These are phyloP conservation scores for Diaporthe sp. DNA, from an alignment of 2,329 filamentous ascomycete genomes.

Conservation along the genomic window DNA sequence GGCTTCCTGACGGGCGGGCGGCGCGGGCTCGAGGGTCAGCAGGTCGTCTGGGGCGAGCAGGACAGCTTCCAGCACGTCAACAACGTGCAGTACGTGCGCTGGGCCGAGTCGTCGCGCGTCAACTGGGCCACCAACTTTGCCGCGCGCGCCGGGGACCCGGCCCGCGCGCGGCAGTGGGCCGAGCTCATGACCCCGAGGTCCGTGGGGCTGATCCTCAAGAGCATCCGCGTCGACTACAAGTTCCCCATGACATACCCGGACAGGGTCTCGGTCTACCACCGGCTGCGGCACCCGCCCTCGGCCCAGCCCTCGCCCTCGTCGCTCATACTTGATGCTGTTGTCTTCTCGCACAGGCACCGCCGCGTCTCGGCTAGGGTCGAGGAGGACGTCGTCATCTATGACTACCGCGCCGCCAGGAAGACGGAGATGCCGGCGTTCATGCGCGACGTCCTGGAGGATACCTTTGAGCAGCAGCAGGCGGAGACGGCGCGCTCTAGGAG, in stretches of 20 bases:
- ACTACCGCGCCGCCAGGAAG: slow-evolving; percentile 60
- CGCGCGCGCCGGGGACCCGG: slow-evolving; percentile 69
- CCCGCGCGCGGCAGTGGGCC: slow-evolving; percentile 73
- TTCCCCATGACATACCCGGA: slow-evolving; percentile 87
- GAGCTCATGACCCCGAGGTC: slow-evolving; percentile 75
- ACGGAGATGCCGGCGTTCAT: slow-evolving; percentile 56
- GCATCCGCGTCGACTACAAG: slow-evolving; percentile 87
- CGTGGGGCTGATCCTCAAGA: slow-evolving; percentile 82
- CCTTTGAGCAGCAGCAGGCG: slow-evolving; percentile 64
- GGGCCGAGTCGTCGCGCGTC: slow-evolving; percentile 84
- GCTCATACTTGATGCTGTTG: slow-evolving; percentile 71
- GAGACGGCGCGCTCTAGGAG: slow-evolving; percentile 64
- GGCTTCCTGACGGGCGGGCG: slow-evolving; percentile 77
- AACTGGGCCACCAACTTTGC: slow-evolving; percentile 83
- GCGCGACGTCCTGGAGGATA: slow-evolving; percentile 51
- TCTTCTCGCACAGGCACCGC: slow-evolving; percentile 82
- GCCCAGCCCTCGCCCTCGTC: slow-evolving; percentile 57
- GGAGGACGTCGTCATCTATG: slow-evolving; percentile 85
- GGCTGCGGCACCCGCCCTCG: slow-evolving; percentile 69
- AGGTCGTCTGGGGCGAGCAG: slow-evolving; percentile 89
- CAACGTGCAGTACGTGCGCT: slow-evolving; percentile 86
- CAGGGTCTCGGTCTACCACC: slow-evolving; percentile 85
- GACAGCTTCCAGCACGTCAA: slow-evolving; percentile 83
- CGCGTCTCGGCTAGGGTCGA: slow-evolving; percentile 79
- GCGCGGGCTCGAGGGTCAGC: slow-evolving; percentile 73